Percentiles rank a stretch among this genome's conserved stretches.
phyloP scores from a whole-genome alignment of 2,329 filamentous ascomycete genomes.

The Calonectria leucothoes region DNA sequence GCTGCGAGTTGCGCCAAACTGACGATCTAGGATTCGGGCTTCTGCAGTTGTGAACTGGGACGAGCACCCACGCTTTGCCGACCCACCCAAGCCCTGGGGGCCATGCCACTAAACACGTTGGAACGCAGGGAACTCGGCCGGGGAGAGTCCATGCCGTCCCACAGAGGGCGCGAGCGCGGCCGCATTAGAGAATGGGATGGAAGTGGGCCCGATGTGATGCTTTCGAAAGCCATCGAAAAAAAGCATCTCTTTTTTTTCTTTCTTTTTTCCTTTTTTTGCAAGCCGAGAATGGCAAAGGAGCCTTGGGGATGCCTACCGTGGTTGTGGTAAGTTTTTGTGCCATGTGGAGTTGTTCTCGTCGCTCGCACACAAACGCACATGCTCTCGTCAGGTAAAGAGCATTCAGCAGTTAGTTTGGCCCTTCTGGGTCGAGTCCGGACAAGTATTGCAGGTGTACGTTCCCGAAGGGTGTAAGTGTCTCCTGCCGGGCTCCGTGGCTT shows the following conservation, averaged over 20 bases:
- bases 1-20: not conserved
- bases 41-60: constrained; percentile 10
- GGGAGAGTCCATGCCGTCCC: constrained; percentile 16
- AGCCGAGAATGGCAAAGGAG: not conserved
- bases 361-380: not conserved
- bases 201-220: constrained; percentile 15
- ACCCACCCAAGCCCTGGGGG: constrained; percentile 19
- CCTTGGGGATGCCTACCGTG: not conserved
- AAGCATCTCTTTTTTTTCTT: not conserved
- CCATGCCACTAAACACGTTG: constrained; percentile 31
- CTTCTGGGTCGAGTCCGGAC: not conserved
- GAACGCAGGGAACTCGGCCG: constrained; percentile 24
- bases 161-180: constrained; percentile 11
- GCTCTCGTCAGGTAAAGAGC: not conserved
- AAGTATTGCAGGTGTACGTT: constrained; percentile 1
- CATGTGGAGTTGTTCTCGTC: not conserved
- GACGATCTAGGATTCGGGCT: constrained; percentile 1
- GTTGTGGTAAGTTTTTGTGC: not conserved
- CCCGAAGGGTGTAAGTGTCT: constrained; percentile 8
- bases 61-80: constrained; percentile 1
- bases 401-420: not conserved
- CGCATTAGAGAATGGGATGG: constrained; percentile 17
- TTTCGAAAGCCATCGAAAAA: constrained; percentile 16
- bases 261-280: not conserved
- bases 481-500: constrained; percentile 15